Percentiles rank a stretch among this genome's conserved stretches.
These are phyloP conservation scores for Monosporascus sp. DNA, from an alignment of 2,329 filamentous ascomycete genomes.

Conservation along the genomic window DNA sequence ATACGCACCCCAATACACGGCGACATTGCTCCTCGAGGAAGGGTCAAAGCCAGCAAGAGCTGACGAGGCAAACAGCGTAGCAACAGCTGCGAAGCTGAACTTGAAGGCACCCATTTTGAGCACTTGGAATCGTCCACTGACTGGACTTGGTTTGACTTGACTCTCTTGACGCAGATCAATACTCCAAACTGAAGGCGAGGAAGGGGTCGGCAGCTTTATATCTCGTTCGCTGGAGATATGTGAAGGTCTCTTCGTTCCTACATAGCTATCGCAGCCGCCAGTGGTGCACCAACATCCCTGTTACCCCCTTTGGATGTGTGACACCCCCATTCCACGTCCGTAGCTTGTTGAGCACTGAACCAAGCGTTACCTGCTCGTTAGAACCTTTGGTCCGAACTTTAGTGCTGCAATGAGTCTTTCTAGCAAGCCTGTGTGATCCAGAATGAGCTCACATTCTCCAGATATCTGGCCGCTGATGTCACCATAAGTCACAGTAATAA, in stretches of 20 bases:
- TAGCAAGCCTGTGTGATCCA: background rate
- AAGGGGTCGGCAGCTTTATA: background rate
- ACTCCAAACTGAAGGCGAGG: background rate
- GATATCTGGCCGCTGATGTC: background rate
- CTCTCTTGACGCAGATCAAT: background rate
- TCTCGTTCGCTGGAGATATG: background rate
- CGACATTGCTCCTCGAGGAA: conserved; percentile 41
- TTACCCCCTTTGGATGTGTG: background rate
- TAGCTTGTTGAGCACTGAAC: background rate
- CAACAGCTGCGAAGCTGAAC: background rate
- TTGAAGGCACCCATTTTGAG: background rate
- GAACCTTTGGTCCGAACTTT: background rate
- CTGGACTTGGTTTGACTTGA: background rate
- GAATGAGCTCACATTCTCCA: background rate
- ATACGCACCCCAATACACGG: conserved; percentile 20
- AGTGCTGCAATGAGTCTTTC: background rate
- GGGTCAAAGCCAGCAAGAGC: conserved; percentile 36
- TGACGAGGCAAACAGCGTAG: background rate
- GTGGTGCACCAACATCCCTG: background rate
- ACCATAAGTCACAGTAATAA: background rate
- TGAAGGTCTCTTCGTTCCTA: background rate
- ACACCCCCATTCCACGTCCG: background rate
- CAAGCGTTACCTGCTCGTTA: background rate
- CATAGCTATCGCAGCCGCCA: background rate
- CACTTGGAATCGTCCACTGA: background rate